Conservation (phyloP, 1,139 yeast genomes). For the Taphrina wiesneri region DNA sequence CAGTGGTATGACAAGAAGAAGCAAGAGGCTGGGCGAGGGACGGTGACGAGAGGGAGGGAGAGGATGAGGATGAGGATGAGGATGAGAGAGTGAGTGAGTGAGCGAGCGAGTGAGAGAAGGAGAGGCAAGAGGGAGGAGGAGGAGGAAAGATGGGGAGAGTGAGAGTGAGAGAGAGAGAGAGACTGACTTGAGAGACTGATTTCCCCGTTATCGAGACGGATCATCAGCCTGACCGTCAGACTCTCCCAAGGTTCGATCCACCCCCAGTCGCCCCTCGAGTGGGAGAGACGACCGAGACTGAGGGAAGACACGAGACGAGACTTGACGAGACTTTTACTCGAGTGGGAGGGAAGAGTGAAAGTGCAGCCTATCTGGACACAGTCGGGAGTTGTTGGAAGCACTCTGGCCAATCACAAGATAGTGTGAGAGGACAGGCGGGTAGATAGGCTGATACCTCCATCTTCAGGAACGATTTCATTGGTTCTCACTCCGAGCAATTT, state of each 20-base stretch:
- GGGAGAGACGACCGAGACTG: background rate
- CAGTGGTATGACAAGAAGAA: background rate
- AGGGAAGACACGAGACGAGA: background rate
- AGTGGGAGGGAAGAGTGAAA: no score
- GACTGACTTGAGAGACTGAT: background rate
- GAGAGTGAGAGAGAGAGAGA: background rate
- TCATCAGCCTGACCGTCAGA: no score
- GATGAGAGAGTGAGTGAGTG: constrained; percentile 1
- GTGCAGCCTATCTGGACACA: background rate
- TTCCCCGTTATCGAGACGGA: constrained; percentile 9
- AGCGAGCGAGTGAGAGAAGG: background rate
- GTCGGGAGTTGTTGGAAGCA: background rate
- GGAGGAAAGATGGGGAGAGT: background rate
- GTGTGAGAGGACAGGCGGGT: background rate
- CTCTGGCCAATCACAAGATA: background rate
- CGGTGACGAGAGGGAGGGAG: background rate
- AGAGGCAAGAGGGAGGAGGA: background rate
- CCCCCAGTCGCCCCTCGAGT: background rate
- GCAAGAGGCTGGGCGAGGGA: no score
- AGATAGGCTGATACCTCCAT: background rate
- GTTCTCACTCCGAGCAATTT: no score
- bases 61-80: background rate
- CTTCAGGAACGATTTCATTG: no score
- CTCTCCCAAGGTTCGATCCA: background rate
- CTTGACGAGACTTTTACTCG: background rate